A percentile compares a stretch with the other conserved stretches of the same genome.
phyloP scores from a whole-genome alignment of 371 early-diverging fungal species.

The Mucor piriformis region DNA sequence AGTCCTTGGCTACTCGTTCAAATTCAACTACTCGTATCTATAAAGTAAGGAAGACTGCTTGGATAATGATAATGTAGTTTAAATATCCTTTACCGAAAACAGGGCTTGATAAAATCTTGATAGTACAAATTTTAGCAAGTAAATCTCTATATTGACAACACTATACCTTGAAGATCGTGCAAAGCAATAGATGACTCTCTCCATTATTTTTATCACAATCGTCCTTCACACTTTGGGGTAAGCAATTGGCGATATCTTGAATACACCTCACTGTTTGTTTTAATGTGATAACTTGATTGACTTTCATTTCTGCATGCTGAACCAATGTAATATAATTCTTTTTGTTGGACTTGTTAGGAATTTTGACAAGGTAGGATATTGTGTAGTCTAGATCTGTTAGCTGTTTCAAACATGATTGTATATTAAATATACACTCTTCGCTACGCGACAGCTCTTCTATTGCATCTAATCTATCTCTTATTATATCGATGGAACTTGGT shows the following conservation, averaged over 20 bases:
- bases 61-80: slow-evolving; percentile 2
- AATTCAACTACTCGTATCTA: slow-evolving; percentile 41
- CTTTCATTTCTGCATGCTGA: slow-evolving; percentile 68
- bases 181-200: background rate
- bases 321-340: slow-evolving; percentile 38
- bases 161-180: slow-evolving; percentile 20
- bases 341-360: slow-evolving; percentile 30
- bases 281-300: slow-evolving; percentile 72
- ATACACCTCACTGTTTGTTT: slow-evolving; percentile 65
- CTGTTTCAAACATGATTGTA: slow-evolving; percentile 28
- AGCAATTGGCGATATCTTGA: slow-evolving; percentile 29
- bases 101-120: slow-evolving; percentile 31
- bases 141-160: background rate
- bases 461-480: slow-evolving; percentile 53
- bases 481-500: slow-evolving; percentile 33
- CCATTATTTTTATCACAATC: background rate
- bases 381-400: slow-evolving; percentile 36
- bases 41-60: background rate
- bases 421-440: slow-evolving; percentile 46
- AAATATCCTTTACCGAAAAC: slow-evolving; percentile 21
- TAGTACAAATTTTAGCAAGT: background rate
- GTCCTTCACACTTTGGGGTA: slow-evolving; percentile 15
- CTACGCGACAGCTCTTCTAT: slow-evolving; percentile 48
- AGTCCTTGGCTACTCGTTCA: slow-evolving; percentile 44
- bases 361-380: slow-evolving; percentile 26